Evolutionary conservation across 257 asterid species (phyloP).

Genomic region (Forsythia viridissima): DNA sequence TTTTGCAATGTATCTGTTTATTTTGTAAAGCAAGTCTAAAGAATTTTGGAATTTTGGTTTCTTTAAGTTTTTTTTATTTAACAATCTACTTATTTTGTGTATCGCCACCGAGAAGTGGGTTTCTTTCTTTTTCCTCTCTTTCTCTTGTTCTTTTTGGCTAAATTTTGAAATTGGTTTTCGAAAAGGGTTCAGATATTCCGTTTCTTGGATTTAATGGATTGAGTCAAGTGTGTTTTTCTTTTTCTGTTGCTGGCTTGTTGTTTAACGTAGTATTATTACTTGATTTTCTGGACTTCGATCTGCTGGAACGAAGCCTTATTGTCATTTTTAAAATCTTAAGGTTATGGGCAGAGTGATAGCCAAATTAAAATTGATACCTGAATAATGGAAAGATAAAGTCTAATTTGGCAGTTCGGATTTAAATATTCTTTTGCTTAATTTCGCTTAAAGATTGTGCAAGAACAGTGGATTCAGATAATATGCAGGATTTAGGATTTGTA

Average conservation of each 20-base stretch:
- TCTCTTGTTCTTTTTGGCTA: background rate
- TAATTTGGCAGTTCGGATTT: constrained; percentile 26
- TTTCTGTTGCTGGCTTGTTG: constrained; percentile 20
- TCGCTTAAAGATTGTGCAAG: constrained; percentile 3
- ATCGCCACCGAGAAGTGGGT: constrained; percentile 20
- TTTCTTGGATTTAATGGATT: constrained; percentile 28
- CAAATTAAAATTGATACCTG: background rate
- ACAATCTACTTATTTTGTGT: constrained; percentile 12
- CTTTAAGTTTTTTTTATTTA: constrained; percentile 7
- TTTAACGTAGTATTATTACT: constrained; percentile 7
- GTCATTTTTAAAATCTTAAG: constrained; percentile 18
- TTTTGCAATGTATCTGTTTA: constrained; percentile 34
- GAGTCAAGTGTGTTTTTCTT: background rate
- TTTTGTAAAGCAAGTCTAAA: constrained; percentile 23
- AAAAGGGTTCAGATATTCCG: background rate
- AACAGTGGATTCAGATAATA: constrained; percentile 15
- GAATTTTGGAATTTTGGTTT: constrained; percentile 13
- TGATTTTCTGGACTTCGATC: constrained; percentile 43
- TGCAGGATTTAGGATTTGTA: constrained; percentile 20
- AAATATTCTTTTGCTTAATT: constrained; percentile 1
- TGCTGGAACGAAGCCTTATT: constrained; percentile 25
- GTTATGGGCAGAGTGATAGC: constrained; percentile 27
- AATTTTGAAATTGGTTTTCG: background rate
- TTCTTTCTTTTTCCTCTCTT: background rate
- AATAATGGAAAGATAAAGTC: constrained; percentile 5